Evolutionary conservation across 495 filamentous ascomycete genomes (phyloP), one percentile per base, ranked within the genome.

Genomic region (Aspergillus ostianus): DNA sequence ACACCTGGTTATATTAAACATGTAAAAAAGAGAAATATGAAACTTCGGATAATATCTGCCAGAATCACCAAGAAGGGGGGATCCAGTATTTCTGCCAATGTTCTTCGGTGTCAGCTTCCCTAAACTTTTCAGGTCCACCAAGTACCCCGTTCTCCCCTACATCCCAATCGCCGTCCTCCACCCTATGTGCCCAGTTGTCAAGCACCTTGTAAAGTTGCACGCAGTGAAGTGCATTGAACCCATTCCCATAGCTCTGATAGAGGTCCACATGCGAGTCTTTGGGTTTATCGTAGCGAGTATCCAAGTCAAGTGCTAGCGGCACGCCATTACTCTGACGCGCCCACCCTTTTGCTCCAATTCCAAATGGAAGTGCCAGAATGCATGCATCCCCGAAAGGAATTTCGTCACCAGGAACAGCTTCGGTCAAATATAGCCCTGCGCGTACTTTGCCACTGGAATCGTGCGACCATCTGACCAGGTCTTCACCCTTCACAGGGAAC

Each of bases 61-160:
- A 4, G 4, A 30, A 30, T 30, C 29, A 30, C 29, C 29, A 30
- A 30, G 29, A 30, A n/a, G n/a, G 29, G 29, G 47, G 56, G 23
- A 58, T 51, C 47, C 56, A 58, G 49, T 59, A 59, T 15, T 59
- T 59, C 9, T 17, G 15, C 57, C 57, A 59, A 13, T 55, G 30
- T 13, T 21, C 26, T 19, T 59, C 45, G 12, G 57, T 59, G 36
- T 59, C 57, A 0, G 57, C 57, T 5, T 59, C 57, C 27, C 18
- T 48, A 12, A 59, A 59, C 41, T 52, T 54, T 32, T 51, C 41
- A 30, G 47, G n/a, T 15, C 51, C 45, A 3, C 44, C 57, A 20
- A 44, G 23, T 6, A 59, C 57, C 26, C 51, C 57, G 6, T 59
- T 27, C 29, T 8, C n/a, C 8, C 47, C 48, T 6, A 58, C 47